These are phyloP conservation scores for Metschnikowia lunata DNA, from an alignment of 805 yeast species.

Conservation along the genomic window DNA sequence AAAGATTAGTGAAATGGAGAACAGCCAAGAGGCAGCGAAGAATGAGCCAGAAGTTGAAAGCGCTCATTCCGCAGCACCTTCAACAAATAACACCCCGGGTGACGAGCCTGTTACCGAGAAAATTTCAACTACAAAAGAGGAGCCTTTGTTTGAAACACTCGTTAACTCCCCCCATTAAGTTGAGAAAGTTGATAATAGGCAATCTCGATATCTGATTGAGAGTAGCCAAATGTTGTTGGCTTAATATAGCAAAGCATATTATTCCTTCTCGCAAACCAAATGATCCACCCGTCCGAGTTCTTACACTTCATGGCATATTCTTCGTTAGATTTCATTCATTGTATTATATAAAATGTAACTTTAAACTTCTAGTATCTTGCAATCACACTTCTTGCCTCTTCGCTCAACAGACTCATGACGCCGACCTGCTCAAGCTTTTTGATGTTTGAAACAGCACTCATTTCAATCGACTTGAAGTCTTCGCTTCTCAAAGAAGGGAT, in stretches of 20 bases:
- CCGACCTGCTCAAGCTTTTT: slow-evolving; percentile 24
- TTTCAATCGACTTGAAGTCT: slow-evolving; percentile 27
- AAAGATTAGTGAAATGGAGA: slow-evolving; percentile 32
- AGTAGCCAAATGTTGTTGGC: too few species aligned
- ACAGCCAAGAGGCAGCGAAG: slow-evolving; percentile 5
- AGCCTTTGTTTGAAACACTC: slow-evolving; percentile 4
- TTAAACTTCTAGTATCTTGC: slow-evolving; percentile 4
- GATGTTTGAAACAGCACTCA: slow-evolving; percentile 24
- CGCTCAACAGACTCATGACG: slow-evolving; percentile 25
- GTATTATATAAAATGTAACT: not conserved
- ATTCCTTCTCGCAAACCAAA: too few species aligned
- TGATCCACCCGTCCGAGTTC: too few species aligned
- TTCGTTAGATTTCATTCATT: not conserved
- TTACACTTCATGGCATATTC: too few species aligned
- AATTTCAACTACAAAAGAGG: not conserved
- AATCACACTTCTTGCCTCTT: slow-evolving; percentile 12
- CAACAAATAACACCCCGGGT: slow-evolving; percentile 1
- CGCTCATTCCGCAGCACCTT: not conserved
- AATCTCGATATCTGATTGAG: too few species aligned
- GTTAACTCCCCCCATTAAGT: slow-evolving; percentile 3
- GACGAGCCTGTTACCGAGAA: not conserved
- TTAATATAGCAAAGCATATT: too few species aligned
- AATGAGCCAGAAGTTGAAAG: slow-evolving; percentile 3
- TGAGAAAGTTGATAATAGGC: too few species aligned
- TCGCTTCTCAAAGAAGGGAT: slow-evolving; percentile 44